Conservation (phyloP, 2,329 filamentous ascomycete species). For the Colletotrichum navitas region DNA sequence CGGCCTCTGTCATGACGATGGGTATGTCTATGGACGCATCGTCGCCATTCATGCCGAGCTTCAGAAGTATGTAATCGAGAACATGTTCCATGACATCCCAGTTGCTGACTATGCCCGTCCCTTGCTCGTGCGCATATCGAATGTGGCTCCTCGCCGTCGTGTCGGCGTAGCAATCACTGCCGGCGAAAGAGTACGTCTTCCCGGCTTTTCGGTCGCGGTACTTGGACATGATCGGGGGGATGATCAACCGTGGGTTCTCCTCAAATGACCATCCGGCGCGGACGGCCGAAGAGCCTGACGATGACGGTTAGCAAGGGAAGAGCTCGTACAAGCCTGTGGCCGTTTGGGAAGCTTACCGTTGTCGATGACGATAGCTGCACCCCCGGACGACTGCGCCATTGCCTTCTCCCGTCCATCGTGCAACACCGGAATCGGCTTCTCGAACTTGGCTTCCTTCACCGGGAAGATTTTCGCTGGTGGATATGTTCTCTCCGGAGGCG, state of each 20-base stretch:
- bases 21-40: slow-evolving; percentile 85
- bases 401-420: slow-evolving; percentile 80
- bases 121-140: slow-evolving; percentile 89
- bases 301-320: slow-evolving; percentile 33
- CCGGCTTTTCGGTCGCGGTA: slow-evolving; percentile 95
- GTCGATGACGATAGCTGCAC: slow-evolving; percentile 93
- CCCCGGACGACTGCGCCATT: slow-evolving; percentile 63
- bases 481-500: slow-evolving; percentile 60
- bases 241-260: slow-evolving; percentile 78
- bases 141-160: slow-evolving; percentile 92
- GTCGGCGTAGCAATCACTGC: slow-evolving; percentile 93
- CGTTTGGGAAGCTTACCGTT: slow-evolving; percentile 76
- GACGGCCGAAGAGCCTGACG: slow-evolving; percentile 83
- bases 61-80: slow-evolving; percentile 94
- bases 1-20: slow-evolving; percentile 94
- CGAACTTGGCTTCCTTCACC: slow-evolving; percentile 73
- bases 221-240: slow-evolving; percentile 92
- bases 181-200: slow-evolving; percentile 92
- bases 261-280: slow-evolving; percentile 98
- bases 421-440: slow-evolving; percentile 65
- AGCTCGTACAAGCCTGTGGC: background rate
- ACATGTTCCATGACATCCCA: slow-evolving; percentile 98
- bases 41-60: slow-evolving; percentile 84
- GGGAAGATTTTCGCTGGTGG: slow-evolving; percentile 69
- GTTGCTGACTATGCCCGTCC: slow-evolving; percentile 92